Evolutionary conservation across 345 rosid genomes (phyloP).

Genomic region (Geranium brycei): DNA sequence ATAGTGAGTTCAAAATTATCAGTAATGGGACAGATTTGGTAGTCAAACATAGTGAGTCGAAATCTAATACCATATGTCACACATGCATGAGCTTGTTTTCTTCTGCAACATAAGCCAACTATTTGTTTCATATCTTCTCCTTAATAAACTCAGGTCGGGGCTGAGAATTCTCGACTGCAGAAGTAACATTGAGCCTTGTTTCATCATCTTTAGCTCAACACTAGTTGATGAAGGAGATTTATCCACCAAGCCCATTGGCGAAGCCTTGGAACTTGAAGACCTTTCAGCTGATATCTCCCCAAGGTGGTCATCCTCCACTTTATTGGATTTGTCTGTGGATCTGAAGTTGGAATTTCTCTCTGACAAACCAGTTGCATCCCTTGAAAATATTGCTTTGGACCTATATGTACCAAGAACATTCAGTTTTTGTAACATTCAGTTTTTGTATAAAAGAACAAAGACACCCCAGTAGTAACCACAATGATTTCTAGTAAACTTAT

Average conservation of each 20-base stretch:
- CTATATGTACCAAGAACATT: slow-evolving; percentile 37
- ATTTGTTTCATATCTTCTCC: slow-evolving; percentile 27
- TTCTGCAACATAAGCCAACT: slow-evolving; percentile 17
- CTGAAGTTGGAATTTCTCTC: slow-evolving; percentile 52
- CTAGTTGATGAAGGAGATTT: slow-evolving; percentile 72
- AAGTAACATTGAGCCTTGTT: slow-evolving; percentile 23
- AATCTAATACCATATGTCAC: too few relatives aligned
- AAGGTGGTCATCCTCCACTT: slow-evolving; percentile 49
- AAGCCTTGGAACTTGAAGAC: slow-evolving; percentile 61
- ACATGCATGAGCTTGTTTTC: too few relatives aligned
- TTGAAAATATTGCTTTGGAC: slow-evolving; percentile 38
- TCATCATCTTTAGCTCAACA: slow-evolving; percentile 55
- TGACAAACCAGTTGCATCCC: slow-evolving; percentile 39
- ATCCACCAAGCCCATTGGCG: slow-evolving; percentile 50
- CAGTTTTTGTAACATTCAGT: too few relatives aligned
- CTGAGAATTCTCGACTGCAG: slow-evolving; percentile 33
- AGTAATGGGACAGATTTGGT: too few relatives aligned
- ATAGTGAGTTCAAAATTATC: too few relatives aligned
- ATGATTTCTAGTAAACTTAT: too few relatives aligned
- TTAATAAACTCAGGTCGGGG: slow-evolving; percentile 18
- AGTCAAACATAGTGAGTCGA: too few relatives aligned
- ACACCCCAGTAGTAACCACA: too few relatives aligned
- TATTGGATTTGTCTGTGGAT: slow-evolving; percentile 40
- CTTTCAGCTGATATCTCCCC: slow-evolving; percentile 55
- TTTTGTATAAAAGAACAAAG: too few relatives aligned